Conservation (phyloP, 805 yeast genomes). For the Komagataella mondaviorum region DNA sequence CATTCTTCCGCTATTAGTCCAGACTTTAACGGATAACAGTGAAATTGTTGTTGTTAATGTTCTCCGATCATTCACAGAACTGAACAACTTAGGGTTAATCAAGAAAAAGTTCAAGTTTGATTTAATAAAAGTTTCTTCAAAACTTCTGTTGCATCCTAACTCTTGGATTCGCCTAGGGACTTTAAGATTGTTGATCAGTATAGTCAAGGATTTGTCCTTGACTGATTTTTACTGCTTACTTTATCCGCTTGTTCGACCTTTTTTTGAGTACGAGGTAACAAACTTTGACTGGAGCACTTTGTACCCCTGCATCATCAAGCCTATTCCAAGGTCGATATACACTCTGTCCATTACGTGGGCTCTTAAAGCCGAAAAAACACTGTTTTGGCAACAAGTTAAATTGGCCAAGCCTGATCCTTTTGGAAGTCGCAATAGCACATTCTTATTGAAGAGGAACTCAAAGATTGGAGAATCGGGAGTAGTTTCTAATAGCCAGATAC, state of each 20-base stretch:
- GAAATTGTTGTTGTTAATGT: constrained; percentile 69
- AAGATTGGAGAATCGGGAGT: constrained; percentile 18
- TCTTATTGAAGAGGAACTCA: constrained; percentile 12
- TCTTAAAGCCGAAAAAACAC: constrained; percentile 42
- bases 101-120: constrained; percentile 40
- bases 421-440: constrained; percentile 27
- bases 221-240: constrained; percentile 79
- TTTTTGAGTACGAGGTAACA: constrained; percentile 62
- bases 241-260: constrained; percentile 69
- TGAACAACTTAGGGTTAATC: constrained; percentile 44
- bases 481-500: constrained; percentile 29
- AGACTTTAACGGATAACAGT: constrained; percentile 74
- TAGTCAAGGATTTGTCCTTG: constrained; percentile 46
- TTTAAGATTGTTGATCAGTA: constrained; percentile 42
- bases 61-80: constrained; percentile 39
- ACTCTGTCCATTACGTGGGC: constrained; percentile 64
- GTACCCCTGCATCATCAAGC: constrained; percentile 53
- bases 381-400: constrained; percentile 64
- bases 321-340: constrained; percentile 53
- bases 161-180: constrained; percentile 70
- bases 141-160: constrained; percentile 73
- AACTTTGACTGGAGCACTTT: constrained; percentile 54
- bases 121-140: constrained; percentile 32
- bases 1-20: constrained; percentile 71
- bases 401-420: constrained; percentile 23